A percentile compares a stretch with the other conserved stretches of the same genome.
These are phyloP conservation scores for Geotrichum carabidarum DNA, from an alignment of 1,139 yeast genomes.

Conservation along the genomic window DNA sequence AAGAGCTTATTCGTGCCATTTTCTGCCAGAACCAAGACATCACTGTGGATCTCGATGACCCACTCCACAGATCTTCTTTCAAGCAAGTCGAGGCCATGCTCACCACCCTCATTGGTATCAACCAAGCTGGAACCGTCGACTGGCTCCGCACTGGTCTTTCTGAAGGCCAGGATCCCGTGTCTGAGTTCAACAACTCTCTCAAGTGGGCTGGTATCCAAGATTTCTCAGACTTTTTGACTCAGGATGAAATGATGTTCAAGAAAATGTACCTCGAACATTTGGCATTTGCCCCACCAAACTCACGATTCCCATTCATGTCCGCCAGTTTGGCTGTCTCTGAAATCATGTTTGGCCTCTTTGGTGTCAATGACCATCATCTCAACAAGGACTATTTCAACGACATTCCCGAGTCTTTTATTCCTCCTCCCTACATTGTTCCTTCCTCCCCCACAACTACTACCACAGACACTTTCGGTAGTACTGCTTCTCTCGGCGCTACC, in stretches of 20 bases:
- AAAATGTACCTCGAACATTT: constrained; percentile 33
- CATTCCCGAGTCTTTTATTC: constrained; percentile 25
- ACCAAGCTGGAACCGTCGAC: constrained; percentile 23
- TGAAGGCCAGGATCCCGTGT: constrained; percentile 24
- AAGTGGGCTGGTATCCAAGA: constrained; percentile 35
- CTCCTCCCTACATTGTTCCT: constrained; percentile 24
- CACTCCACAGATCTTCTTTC: constrained; percentile 24
- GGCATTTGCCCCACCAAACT: constrained; percentile 27
- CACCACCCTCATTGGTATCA: constrained; percentile 27
- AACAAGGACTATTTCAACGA: constrained; percentile 11
- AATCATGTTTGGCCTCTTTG: constrained; percentile 37
- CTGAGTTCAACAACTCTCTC: constrained; percentile 26
- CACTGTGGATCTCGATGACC: constrained; percentile 22
- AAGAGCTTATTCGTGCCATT: constrained; percentile 30
- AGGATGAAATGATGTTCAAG: constrained; percentile 28
- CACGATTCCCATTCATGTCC: constrained; percentile 38
- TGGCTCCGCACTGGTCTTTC: constrained; percentile 32
- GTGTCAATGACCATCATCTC: constrained; percentile 25
- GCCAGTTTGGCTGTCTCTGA: constrained; percentile 36
- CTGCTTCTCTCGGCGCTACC: constrained; percentile 1
- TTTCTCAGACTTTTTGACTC: constrained; percentile 30
- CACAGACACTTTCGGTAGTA: constrained; percentile 20
- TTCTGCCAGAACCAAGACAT: constrained; percentile 25
- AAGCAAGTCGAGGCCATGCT: constrained; percentile 26
- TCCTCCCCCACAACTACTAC: constrained; percentile 5